These are phyloP conservation scores for Rhododendron ferrugineum DNA, from an alignment of 148 eudicot genomes.

Conservation along the genomic window DNA sequence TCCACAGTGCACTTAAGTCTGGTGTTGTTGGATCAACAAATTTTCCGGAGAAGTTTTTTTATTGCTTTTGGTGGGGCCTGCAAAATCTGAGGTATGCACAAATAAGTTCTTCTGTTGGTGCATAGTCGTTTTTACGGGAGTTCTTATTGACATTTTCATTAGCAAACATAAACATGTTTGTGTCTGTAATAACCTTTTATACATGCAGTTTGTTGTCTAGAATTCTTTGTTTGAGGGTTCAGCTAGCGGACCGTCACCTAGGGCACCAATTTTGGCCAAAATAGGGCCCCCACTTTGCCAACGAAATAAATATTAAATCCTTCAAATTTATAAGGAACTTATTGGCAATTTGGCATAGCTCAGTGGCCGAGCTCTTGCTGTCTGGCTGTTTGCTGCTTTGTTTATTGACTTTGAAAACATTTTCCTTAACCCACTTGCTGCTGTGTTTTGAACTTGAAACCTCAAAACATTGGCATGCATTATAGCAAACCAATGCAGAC, in stretches of 20 bases:
- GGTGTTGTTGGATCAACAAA: conserved; percentile 69
- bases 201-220: not conserved
- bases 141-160: not conserved
- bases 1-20: conserved; percentile 62
- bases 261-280: not conserved
- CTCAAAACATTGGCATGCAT: not conserved
- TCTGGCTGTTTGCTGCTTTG: not conserved
- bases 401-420: not conserved
- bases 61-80: conserved; percentile 99
- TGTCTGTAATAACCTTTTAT: not conserved
- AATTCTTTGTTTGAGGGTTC: not conserved
- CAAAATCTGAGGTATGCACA: conserved; percentile 75
- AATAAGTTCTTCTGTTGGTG: not conserved
- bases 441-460: not conserved
- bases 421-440: not conserved
- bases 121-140: not conserved
- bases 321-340: not conserved
- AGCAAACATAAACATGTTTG: not conserved
- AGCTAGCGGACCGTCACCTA: not conserved
- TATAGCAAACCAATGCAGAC: not conserved
- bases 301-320: not conserved
- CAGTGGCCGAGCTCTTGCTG: not conserved
- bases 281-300: not conserved
- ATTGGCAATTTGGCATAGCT: not conserved
- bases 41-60: conserved; percentile 84